phyloP scores from a whole-genome alignment of 176 grass and related monocot species.

The Oryza glumipatula region DNA sequence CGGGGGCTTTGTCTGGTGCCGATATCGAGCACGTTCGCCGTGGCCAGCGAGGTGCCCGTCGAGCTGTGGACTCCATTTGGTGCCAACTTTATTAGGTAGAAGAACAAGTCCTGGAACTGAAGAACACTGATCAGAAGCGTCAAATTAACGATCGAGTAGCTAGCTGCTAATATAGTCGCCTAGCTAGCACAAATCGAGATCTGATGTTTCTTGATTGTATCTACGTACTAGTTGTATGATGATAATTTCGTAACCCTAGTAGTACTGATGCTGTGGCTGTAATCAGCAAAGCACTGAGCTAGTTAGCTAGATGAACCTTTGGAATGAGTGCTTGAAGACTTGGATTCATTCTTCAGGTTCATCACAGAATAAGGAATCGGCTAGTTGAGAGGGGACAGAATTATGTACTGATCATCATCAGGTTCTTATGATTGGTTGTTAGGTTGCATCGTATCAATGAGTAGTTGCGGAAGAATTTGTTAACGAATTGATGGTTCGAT shows the following conservation, averaged over 20 bases:
- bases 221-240: constrained; percentile 33
- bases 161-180: background rate
- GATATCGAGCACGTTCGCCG: constrained; percentile 82
- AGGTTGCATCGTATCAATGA: constrained; percentile 52
- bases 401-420: constrained; percentile 29
- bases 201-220: constrained; percentile 21
- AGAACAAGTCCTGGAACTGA: background rate
- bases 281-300: constrained; percentile 27
- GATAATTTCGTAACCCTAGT: constrained; percentile 33
- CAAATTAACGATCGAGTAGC: background rate
- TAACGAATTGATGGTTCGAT: constrained; percentile 46
- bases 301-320: constrained; percentile 68
- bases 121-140: constrained; percentile 27
- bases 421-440: constrained; percentile 58
- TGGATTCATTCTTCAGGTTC: constrained; percentile 77
- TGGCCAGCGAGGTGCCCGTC: constrained; percentile 69
- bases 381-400: constrained; percentile 31
- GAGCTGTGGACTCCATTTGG: constrained; percentile 89
- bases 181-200: constrained; percentile 20
- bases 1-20: constrained; percentile 93
- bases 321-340: constrained; percentile 76
- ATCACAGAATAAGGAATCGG: constrained; percentile 50
- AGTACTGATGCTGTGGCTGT: constrained; percentile 28
- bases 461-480: constrained; percentile 50
- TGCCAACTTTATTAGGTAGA: constrained; percentile 73